phyloP scores from a whole-genome alignment of 2,329 filamentous ascomycete species.

The Neonectria sp. region DNA sequence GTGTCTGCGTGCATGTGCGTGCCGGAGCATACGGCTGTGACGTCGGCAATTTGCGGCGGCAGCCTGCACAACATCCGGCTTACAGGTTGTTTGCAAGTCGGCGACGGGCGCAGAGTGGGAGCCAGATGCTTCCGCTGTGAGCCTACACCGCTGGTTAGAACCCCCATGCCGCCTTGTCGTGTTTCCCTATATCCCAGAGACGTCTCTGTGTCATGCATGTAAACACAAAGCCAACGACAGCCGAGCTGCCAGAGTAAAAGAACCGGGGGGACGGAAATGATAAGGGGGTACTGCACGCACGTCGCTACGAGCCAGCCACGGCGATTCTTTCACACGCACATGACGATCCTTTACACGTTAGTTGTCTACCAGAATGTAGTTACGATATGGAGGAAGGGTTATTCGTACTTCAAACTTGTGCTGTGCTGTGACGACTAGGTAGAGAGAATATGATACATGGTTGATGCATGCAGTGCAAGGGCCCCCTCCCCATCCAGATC shows the following conservation, averaged over 20 bases:
- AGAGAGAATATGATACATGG: slow-evolving; percentile 6
- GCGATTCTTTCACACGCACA: slow-evolving; percentile 6
- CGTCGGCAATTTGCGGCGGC: slow-evolving; percentile 5
- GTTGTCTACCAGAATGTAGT: slow-evolving; percentile 13
- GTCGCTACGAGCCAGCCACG: slow-evolving; percentile 4
- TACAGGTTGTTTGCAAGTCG: neutral
- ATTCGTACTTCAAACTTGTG: neutral
- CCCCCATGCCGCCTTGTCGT: slow-evolving; percentile 1
- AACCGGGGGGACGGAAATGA: neutral
- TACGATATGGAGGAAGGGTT: neutral
- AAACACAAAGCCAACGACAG: slow-evolving; percentile 9
- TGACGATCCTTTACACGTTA: slow-evolving; percentile 5
- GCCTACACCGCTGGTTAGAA: slow-evolving; percentile 18
- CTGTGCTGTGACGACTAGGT: slow-evolving; percentile 11
- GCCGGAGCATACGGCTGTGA: slow-evolving; percentile 9
- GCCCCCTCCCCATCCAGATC: neutral
- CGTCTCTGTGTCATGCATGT: slow-evolving; percentile 7
- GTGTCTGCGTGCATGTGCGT: slow-evolving; percentile 2
- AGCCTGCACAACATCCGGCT: slow-evolving; percentile 11
- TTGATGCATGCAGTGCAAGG: slow-evolving; percentile 6
- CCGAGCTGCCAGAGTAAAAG: slow-evolving; percentile 1
- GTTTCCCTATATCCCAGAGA: neutral
- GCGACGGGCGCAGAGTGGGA: neutral
- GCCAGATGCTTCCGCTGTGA: neutral
- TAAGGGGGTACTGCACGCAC: neutral